Evolutionary conservation across 2,329 filamentous ascomycete genomes (phyloP).

Genomic region (Sporothrix globosa): DNA sequence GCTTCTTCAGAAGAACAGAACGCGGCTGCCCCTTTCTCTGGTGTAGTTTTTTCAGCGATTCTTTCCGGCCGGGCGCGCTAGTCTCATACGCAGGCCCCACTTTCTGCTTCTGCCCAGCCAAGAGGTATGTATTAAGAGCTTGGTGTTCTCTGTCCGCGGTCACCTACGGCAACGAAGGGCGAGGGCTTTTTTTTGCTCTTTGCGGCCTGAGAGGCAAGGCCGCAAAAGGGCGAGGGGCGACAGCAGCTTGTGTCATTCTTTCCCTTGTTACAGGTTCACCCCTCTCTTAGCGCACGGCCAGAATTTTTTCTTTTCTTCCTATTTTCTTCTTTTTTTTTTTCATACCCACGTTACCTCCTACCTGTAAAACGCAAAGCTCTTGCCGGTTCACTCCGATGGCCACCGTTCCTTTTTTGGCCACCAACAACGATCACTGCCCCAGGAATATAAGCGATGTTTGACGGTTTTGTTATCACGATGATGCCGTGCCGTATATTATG

Average conservation of each 20-base stretch:
- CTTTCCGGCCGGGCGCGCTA: conserved; percentile 51
- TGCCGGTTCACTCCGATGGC: conserved; percentile 34
- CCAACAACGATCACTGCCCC: conserved; percentile 11
- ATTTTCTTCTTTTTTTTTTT: conserved; percentile 11
- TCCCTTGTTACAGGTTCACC: conserved; percentile 12
- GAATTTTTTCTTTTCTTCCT: background rate
- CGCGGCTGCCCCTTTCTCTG: conserved; percentile 27
- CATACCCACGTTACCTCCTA: background rate
- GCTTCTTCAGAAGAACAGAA: background rate
- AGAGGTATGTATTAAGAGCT: conserved; percentile 21
- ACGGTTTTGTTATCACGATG: background rate
- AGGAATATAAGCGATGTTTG: background rate
- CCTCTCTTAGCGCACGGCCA: conserved; percentile 26
- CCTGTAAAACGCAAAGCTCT: background rate
- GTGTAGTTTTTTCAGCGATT: conserved; percentile 55
- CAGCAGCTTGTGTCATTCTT: background rate
- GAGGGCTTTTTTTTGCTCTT: conserved; percentile 23
- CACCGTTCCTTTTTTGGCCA: conserved; percentile 20
- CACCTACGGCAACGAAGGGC: conserved; percentile 33
- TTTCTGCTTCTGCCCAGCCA: conserved; percentile 29
- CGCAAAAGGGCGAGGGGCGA: background rate
- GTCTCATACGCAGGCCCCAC: conserved; percentile 32
- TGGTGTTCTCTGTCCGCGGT: conserved; percentile 17
- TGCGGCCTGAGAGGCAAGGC: conserved; percentile 31
- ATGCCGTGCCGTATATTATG: background rate